Percentiles rank a stretch among this genome's conserved stretches.
Evolutionary conservation across 768 basidiomycete species (phyloP).

Genomic region (Sporobolomyces roseus): DNA sequence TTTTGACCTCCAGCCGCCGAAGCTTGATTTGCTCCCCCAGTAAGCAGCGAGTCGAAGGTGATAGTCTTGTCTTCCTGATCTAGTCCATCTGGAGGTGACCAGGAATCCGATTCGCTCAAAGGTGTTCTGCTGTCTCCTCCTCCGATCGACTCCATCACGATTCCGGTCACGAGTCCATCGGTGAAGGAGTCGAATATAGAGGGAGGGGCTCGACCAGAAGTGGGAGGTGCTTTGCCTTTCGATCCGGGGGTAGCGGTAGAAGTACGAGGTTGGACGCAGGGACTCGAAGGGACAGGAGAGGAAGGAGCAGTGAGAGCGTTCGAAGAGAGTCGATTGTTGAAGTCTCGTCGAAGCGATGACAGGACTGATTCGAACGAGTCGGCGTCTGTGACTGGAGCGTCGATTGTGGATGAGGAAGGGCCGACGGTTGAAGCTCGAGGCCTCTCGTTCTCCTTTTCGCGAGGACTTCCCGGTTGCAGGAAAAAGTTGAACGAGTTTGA

Average conservation of each 20-base stretch:
- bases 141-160: background rate
- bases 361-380: slow-evolving; percentile 38
- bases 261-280: slow-evolving; percentile 39
- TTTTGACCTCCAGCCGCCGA: background rate
- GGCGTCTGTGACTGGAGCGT: slow-evolving; percentile 17
- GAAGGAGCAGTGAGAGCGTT: slow-evolving; percentile 40
- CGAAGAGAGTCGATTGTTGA: slow-evolving; percentile 33
- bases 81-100: slow-evolving; percentile 15
- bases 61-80: slow-evolving; percentile 11
- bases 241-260: slow-evolving; percentile 36
- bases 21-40: background rate
- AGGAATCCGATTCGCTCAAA: slow-evolving; percentile 25
- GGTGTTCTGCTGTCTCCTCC: slow-evolving; percentile 9
- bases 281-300: slow-evolving; percentile 31
- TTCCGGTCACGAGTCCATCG: slow-evolving; percentile 36
- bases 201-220: slow-evolving; percentile 29
- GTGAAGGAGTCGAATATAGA: slow-evolving; percentile 41
- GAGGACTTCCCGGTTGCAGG: slow-evolving; percentile 24
- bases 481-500: slow-evolving; percentile 30
- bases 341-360: slow-evolving; percentile 35
- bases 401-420: slow-evolving; percentile 7
- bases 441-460: slow-evolving; percentile 33
- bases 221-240: slow-evolving; percentile 36
- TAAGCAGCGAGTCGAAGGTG: slow-evolving; percentile 18
- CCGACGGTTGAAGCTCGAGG: background rate